Evolutionary conservation across 441 rosid species (phyloP).

Genomic region (Populus hybrid): DNA sequence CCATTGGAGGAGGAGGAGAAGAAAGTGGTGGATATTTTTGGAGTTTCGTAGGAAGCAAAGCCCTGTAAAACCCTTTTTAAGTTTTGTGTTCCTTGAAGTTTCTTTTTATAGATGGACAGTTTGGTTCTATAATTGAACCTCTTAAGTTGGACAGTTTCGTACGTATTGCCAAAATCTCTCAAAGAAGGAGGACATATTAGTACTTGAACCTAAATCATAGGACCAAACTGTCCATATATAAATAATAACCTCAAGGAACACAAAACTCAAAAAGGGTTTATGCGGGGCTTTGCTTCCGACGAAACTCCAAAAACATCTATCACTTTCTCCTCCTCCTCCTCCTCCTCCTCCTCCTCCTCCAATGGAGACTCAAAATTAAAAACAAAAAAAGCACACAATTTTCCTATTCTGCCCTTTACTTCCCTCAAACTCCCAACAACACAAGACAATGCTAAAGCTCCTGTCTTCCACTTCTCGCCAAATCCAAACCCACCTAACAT

Average conservation of each 20-base stretch:
- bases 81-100: not conserved
- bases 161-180: no score
- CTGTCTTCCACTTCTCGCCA: constrained; percentile 53
- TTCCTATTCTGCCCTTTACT: constrained; percentile 16
- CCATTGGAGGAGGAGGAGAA: constrained; percentile 13
- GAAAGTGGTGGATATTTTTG: constrained; percentile 8
- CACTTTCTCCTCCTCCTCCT: not conserved
- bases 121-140: constrained; percentile 12
- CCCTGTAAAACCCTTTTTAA: constrained; percentile 80
- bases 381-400: constrained; percentile 5
- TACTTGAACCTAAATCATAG: not conserved
- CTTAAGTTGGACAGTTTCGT: no score
- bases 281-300: no score
- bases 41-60: constrained; percentile 28
- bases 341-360: not conserved
- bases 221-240: constrained; percentile 21
- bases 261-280: not conserved
- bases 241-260: not conserved
- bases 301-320: constrained; percentile 3
- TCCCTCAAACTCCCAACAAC: not conserved
- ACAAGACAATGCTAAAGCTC: constrained; percentile 70
- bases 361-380: constrained; percentile 11
- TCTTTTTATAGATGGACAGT: constrained; percentile 8
- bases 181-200: no score
- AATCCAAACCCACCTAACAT: constrained; percentile 33